Conservation (phyloP, 2,329 filamentous ascomycete species). For the Laburnicola sp. region DNA sequence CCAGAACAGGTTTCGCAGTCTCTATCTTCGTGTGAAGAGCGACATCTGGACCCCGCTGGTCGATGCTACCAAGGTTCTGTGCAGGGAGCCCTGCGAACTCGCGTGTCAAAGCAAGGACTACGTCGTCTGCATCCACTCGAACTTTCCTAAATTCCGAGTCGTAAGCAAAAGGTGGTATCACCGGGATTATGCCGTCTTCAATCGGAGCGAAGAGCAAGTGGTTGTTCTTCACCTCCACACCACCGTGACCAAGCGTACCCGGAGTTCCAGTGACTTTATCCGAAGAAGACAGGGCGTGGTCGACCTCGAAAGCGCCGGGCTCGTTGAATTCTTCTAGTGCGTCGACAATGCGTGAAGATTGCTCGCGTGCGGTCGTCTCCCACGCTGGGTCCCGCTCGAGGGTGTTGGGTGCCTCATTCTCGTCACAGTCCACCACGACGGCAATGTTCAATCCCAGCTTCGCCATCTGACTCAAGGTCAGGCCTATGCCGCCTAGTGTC, state of each 20-base stretch:
- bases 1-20: conserved; percentile 57
- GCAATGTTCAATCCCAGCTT: conserved; percentile 80
- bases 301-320: conserved; percentile 69
- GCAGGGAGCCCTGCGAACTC: conserved; percentile 70
- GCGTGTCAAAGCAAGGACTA: conserved; percentile 74
- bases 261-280: conserved; percentile 31
- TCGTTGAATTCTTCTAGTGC: conserved; percentile 72
- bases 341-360: conserved; percentile 73
- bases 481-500: conserved; percentile 73
- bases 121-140: conserved; percentile 61
- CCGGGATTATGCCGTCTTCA: conserved; percentile 68
- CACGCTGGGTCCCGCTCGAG: conserved; percentile 33
- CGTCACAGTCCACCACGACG: conserved; percentile 75
- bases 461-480: conserved; percentile 80
- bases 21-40: conserved; percentile 33
- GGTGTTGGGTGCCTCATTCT: conserved; percentile 42
- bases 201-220: conserved; percentile 66
- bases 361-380: conserved; percentile 57
- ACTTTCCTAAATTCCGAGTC: conserved; percentile 51
- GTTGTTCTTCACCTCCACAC: conserved; percentile 48
- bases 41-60: conserved; percentile 12
- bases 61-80: conserved; percentile 13
- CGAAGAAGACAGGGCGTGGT: conserved; percentile 55
- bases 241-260: conserved; percentile 39
- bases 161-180: conserved; percentile 69